Conservation (phyloP, 169 alveolate genomes). For the Perkinsus marinus region DNA sequence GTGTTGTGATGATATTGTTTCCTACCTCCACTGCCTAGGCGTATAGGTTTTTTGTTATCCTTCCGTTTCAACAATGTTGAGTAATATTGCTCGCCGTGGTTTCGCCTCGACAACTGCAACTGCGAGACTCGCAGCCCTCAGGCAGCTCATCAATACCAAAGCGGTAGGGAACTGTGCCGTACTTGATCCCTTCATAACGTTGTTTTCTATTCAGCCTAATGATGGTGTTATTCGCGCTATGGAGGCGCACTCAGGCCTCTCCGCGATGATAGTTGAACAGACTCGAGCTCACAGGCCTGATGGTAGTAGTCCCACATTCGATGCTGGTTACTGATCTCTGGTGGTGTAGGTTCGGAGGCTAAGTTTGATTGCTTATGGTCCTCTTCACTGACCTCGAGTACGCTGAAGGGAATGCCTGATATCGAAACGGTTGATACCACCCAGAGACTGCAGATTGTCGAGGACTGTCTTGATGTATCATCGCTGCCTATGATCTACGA, state of each 20-base stretch:
- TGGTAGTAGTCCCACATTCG: slow-evolving; percentile 13
- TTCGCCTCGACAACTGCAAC: background rate
- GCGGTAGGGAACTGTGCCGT: background rate
- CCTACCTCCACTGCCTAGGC: no score
- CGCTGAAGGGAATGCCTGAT: slow-evolving; percentile 1
- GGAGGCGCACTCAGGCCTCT: slow-evolving; percentile 52
- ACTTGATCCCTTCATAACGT: background rate
- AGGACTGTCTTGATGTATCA: background rate
- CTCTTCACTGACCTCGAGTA: background rate
- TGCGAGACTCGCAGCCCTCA: background rate
- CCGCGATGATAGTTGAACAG: slow-evolving; percentile 43
- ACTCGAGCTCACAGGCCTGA: slow-evolving; percentile 40
- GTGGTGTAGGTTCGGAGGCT: background rate
- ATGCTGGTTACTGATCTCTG: background rate
- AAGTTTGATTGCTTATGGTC: background rate
- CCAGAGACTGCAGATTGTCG: background rate
- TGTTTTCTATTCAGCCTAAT: background rate
- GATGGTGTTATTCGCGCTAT: slow-evolving; percentile 13
- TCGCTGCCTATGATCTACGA: slow-evolving; percentile 35
- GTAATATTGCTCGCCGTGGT: background rate
- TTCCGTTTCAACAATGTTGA: background rate
- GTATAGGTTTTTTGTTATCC: background rate
- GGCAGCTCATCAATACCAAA: background rate
- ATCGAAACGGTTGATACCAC: slow-evolving; percentile 4
- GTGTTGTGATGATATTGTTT: background rate